These are phyloP conservation scores for Lasiodiplodia citricola DNA, from an alignment of 2,329 filamentous ascomycete species.

Conservation along the genomic window DNA sequence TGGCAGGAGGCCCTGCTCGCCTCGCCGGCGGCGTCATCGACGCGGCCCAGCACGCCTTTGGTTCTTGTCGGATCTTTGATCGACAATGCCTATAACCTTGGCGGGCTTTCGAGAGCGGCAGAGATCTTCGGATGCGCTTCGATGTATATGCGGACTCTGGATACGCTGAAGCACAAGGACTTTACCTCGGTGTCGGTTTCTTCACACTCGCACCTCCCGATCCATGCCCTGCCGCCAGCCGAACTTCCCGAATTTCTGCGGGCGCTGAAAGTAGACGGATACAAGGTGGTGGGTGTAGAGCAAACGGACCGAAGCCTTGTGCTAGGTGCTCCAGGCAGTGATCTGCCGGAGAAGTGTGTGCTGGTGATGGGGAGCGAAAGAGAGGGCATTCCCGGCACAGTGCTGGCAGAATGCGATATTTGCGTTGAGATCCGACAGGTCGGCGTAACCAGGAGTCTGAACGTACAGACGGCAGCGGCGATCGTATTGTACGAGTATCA, in stretches of 20 bases:
- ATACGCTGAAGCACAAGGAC: conserved; percentile 51
- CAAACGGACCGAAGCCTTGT: conserved; percentile 58
- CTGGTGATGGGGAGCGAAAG: conserved; percentile 59
- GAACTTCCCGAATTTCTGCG: conserved; percentile 47
- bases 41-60: conserved; percentile 41
- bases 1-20: conserved; percentile 47
- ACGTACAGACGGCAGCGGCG: conserved; percentile 60
- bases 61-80: conserved; percentile 58
- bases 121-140: conserved; percentile 58
- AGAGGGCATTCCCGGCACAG: conserved; percentile 55
- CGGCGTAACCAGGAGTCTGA: conserved; percentile 59
- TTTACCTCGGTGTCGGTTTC: conserved; percentile 58
- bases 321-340: conserved; percentile 43
- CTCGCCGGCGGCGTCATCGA: conserved; percentile 32
- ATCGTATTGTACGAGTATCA: conserved; percentile 59
- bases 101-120: conserved; percentile 55
- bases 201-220: conserved; percentile 55
- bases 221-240: conserved; percentile 43
- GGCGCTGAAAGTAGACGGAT: conserved; percentile 52
- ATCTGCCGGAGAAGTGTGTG: conserved; percentile 35
- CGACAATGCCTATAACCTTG: conserved; percentile 57
- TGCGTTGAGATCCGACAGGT: conserved; percentile 60
- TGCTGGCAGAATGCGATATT: conserved; percentile 56
- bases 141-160: conserved; percentile 51
- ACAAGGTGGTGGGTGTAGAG: conserved; percentile 59